Conservation (phyloP, 169 alveolate species). For the Eimeria mitis region DNA sequence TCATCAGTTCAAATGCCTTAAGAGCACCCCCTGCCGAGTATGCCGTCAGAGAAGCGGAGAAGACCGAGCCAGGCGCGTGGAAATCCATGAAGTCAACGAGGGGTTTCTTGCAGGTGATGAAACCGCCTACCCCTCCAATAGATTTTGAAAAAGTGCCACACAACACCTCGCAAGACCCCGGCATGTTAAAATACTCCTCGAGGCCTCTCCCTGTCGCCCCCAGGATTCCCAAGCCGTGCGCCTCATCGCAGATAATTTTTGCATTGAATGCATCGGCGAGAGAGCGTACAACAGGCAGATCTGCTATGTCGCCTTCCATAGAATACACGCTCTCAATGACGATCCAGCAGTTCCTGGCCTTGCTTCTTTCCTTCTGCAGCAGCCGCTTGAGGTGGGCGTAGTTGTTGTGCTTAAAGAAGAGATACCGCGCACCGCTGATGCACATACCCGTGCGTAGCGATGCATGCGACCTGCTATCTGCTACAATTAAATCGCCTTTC, state of each 20-base stretch:
- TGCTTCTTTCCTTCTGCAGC: slow-evolving; percentile 82
- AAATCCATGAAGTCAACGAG: slow-evolving; percentile 88
- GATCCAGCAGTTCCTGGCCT: slow-evolving; percentile 87
- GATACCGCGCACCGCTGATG: slow-evolving; percentile 86
- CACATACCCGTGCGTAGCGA: slow-evolving; percentile 87
- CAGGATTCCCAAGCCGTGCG: slow-evolving; percentile 93
- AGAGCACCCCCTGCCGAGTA: slow-evolving; percentile 88
- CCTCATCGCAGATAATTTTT: slow-evolving; percentile 89
- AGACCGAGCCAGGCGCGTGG: slow-evolving; percentile 89
- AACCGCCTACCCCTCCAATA: slow-evolving; percentile 89
- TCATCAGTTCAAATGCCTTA: slow-evolving; percentile 88
- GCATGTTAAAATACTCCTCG: slow-evolving; percentile 89
- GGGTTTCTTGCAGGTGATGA: slow-evolving; percentile 86
- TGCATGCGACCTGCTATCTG: slow-evolving; percentile 87
- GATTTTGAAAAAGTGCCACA: slow-evolving; percentile 90
- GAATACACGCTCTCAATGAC: slow-evolving; percentile 92
- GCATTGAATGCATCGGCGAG: slow-evolving; percentile 87
- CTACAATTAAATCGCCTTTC: slow-evolving; percentile 84
- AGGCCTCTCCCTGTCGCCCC: slow-evolving; percentile 93
- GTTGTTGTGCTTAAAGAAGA: slow-evolving; percentile 88
- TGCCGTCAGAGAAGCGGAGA: slow-evolving; percentile 90
- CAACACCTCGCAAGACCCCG: slow-evolving; percentile 86
- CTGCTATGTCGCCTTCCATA: slow-evolving; percentile 93
- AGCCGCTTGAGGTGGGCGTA: slow-evolving; percentile 84
- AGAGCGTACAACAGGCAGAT: slow-evolving; percentile 85